A percentile compares a stretch with the other conserved stretches of the same genome.
phyloP scores from a whole-genome alignment of 2,329 filamentous ascomycete species.

The Thielaviopsis musarum region DNA sequence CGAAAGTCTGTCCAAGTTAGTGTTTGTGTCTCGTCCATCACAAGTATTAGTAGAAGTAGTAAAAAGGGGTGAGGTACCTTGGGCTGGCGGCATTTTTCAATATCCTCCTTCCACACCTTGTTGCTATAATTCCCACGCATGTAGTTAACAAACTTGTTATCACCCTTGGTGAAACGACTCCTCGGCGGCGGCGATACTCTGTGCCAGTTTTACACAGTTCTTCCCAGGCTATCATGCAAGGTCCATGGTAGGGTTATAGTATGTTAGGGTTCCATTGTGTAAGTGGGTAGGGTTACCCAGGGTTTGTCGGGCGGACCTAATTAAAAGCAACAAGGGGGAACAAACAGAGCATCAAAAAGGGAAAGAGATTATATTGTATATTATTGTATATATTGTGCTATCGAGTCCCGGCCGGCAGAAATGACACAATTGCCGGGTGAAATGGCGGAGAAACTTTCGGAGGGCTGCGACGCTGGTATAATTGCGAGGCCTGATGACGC shows the following conservation, averaged over 20 bases:
- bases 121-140: conserved; percentile 32
- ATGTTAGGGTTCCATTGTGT: too few species aligned
- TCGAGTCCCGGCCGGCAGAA: background rate
- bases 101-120: conserved; percentile 36
- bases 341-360: background rate
- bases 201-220: conserved; percentile 29
- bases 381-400: too few species aligned
- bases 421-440: background rate
- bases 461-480: conserved; percentile 1
- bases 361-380: background rate
- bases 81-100: conserved; percentile 28
- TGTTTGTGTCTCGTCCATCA: too few species aligned
- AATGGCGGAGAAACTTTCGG: conserved; percentile 17
- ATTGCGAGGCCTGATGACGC: background rate
- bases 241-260: background rate
- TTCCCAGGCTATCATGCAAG: conserved; percentile 24
- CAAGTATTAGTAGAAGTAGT: background rate
- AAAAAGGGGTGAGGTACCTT: conserved; percentile 14
- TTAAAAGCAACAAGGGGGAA: background rate
- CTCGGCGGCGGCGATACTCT: conserved; percentile 33
- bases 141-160: conserved; percentile 38
- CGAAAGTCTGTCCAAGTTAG: conserved; percentile 24
- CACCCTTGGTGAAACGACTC: conserved; percentile 40
- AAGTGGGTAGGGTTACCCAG: background rate
- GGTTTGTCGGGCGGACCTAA: background rate